Evolutionary conservation across 2,329 filamentous ascomycete genomes (phyloP), one percentile per base, ranked within the genome.

Genomic region (Corynespora cassiicola): DNA sequence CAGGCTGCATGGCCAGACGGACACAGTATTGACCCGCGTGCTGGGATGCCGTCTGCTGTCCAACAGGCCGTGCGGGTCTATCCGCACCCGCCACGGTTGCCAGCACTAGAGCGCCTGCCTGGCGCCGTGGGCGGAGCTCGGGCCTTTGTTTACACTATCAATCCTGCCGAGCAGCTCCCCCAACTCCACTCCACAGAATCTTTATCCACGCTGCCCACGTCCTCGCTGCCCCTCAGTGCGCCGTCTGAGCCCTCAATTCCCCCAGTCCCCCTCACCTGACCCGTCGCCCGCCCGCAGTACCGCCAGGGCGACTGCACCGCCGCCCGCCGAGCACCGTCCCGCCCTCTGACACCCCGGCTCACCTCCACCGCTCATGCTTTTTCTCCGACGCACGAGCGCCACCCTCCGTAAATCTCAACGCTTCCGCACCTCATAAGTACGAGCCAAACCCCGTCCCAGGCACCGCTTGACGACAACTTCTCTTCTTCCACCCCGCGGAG

Each of bases 291-390:
- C n/a, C n/a, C n/a, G n/a, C n/a, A n/a, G n/a, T n/a, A n/a, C n/a
- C n/a, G n/a, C n/a, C n/a, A n/a, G n/a, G n/a, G n/a, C n/a, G n/a
- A 22, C 19, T 21, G 28, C 11, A 27, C 3, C 16, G 16, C 30
- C 34, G 24, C 29, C 19, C 6, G 4, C 12, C 6, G 2, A 18
- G 6, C 17, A 28, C 20, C 24, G 27, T 24, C 12, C 16, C 15
- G 33, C 29, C 41, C 42, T 39, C 46, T n/a, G n/a, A n/a, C 43
- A 43, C 41, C 44, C 38, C 50, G 35, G 40, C 25, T 31, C 46
- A 52, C 45, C 39, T 39, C 47, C n/a, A n/a, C n/a, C 51, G 52
- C 52, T 50, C 39, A 61, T 63, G 58, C 49, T 46, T 52, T 53
- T 52, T 49, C 42, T 41, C 48, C 50, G 43, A 48, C 50, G 40